Evolutionary conservation across 139 green algal genomes (phyloP), one percentile per base, ranked within the genome.

Genomic region (Tetradesmus obliquus): DNA sequence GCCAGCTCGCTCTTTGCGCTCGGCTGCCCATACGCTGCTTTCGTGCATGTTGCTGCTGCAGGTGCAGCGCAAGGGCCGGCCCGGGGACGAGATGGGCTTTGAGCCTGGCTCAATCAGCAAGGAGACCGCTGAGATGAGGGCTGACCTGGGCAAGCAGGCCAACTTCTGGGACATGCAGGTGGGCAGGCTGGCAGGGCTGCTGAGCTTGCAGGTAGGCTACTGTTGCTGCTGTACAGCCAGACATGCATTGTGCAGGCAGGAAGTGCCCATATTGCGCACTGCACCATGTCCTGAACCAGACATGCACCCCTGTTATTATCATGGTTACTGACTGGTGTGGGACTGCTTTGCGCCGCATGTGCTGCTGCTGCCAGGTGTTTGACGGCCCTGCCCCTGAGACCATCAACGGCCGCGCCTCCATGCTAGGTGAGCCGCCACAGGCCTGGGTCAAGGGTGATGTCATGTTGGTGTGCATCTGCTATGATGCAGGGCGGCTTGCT

Each of bases 301-400:
- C 32, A 45, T 45, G 32, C 0, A 45, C 32, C 32, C 32, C 32
- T 45, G 32, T 45, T 45, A 45, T 45, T 45, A 45, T 45, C 0
- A 45, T 45, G 32, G 32, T 45, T 45, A 45, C 32, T 45, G 32
- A 45, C 32, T 45, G 32, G 32, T 45, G 32, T 45, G 32, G 32
- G 32, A 45, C 32, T 45, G 32, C 32, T 45, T 45, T 45, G 32
- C 32, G 32, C 32, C 32, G 32, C 32, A 0, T 45, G 32, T 76
- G 66, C 66, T 24, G 66, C 66, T 76, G 66, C 66, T 24, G 66
- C 79, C 79, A 84, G 79, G 53, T 45, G 8, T 91, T 91, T 84
- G 87, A 91, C 55, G 87, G 87, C 19, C 87, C 87, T 60, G 87
- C 87, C 22, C 87, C 87, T 20, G 87, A 91, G 53, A 91, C 87